These are phyloP conservation scores for Colletotrichum somersetense DNA, from an alignment of 2,329 filamentous ascomycete genomes.

Conservation along the genomic window DNA sequence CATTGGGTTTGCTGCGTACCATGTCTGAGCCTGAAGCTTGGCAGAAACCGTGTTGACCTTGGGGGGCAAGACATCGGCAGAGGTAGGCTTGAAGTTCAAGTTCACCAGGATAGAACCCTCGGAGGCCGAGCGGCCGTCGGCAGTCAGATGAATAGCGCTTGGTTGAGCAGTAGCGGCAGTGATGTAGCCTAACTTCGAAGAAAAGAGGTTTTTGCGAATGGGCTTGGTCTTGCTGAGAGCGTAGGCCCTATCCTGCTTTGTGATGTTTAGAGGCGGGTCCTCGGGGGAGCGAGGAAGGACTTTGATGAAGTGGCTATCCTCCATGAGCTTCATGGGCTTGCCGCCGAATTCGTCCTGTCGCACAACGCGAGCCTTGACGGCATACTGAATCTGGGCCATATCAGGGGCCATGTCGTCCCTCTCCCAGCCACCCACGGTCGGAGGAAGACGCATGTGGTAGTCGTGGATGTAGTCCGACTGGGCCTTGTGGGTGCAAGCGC, in stretches of 20 bases:
- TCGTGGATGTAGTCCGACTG: conserved; percentile 61
- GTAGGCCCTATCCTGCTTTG: conserved; percentile 63
- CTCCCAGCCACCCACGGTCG: conserved; percentile 65
- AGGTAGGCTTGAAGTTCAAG: conserved; percentile 62
- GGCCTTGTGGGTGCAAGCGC: conserved; percentile 66
- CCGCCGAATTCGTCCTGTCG: conserved; percentile 48
- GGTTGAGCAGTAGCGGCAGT: conserved; percentile 62
- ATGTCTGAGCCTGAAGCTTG: conserved; percentile 66
- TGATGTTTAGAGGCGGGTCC: conserved; percentile 65
- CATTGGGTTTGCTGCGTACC: conserved; percentile 62
- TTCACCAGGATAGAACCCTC: conserved; percentile 59
- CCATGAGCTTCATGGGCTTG: conserved; percentile 52
- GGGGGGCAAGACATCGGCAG: conserved; percentile 59
- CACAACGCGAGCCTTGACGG: conserved; percentile 61
- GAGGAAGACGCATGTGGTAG: conserved; percentile 66
- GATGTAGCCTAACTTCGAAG: conserved; percentile 63
- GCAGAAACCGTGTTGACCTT: conserved; percentile 62
- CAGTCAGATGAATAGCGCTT: conserved; percentile 61
- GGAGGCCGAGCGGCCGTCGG: conserved; percentile 60
- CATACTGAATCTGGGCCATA: conserved; percentile 68
- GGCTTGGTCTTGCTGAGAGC: conserved; percentile 64
- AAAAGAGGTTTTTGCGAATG: conserved; percentile 65
- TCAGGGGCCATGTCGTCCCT: conserved; percentile 67
- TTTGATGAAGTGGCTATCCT: conserved; percentile 60
- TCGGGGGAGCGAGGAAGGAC: conserved; percentile 65